These are phyloP conservation scores for Chaetoceros tenuissimus DNA, from an alignment of 108 stramenopile species.

Conservation along the genomic window DNA sequence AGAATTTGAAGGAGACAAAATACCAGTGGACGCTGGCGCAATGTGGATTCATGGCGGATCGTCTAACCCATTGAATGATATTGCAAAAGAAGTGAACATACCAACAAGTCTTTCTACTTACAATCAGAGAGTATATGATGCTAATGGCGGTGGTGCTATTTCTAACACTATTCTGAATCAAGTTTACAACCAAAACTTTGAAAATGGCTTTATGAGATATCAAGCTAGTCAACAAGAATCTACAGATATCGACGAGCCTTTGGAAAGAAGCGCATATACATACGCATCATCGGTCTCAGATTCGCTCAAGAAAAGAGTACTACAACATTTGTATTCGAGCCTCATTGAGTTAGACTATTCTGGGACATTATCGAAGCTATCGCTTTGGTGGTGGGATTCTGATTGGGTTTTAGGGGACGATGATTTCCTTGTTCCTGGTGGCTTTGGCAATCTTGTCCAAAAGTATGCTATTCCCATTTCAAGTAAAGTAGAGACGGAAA, in stretches of 20 bases:
- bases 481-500: not conserved
- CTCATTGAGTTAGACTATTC: not conserved
- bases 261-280: not conserved
- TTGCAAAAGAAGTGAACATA: not conserved
- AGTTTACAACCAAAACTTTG: not conserved
- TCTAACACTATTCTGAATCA: not conserved
- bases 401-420: not conserved
- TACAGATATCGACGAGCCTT: not conserved
- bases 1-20: not conserved
- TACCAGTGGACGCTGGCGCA: slow-evolving; percentile 2
- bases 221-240: not conserved
- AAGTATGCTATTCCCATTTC: not conserved
- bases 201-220: not conserved
- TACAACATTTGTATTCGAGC: not conserved
- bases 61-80: not conserved
- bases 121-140: not conserved
- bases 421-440: not conserved
- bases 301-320: not conserved
- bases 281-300: not conserved
- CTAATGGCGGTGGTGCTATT: not conserved
- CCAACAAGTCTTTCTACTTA: not conserved
- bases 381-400: slow-evolving; percentile 1
- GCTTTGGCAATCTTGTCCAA: not conserved
- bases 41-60: slow-evolving; percentile 4
- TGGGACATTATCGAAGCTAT: not conserved